Percentiles rank a stretch among this genome's conserved stretches.
phyloP scores from a whole-genome alignment of 2,329 filamentous ascomycete genomes.

The Hansfordia pulvinata region DNA sequence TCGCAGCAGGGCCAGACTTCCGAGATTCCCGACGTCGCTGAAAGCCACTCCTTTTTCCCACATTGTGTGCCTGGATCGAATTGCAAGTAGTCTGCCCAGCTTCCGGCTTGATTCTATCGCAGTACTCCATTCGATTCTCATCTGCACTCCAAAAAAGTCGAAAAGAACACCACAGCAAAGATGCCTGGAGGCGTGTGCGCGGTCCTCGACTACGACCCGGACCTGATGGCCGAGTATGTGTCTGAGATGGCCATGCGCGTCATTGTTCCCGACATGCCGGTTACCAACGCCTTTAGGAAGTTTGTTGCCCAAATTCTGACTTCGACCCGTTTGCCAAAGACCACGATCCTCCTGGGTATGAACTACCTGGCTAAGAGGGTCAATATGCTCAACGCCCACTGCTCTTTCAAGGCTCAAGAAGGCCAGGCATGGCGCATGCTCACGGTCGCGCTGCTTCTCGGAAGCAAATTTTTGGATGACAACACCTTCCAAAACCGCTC shows the following conservation, averaged over 20 bases:
- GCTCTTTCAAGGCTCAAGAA: constrained; percentile 42
- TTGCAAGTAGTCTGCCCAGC: too few species aligned
- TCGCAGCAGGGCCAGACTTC: too few species aligned
- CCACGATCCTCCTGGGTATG: constrained; percentile 80
- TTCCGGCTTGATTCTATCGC: too few species aligned
- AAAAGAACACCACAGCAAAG: too few species aligned
- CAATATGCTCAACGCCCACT: constrained; percentile 51
- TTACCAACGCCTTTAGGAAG: constrained; percentile 70
- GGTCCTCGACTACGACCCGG: constrained; percentile 93
- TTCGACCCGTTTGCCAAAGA: constrained; percentile 78
- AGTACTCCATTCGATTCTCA: too few species aligned
- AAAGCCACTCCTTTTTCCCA: too few species aligned
- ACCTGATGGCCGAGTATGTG: constrained; percentile 90
- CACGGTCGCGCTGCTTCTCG: constrained; percentile 71
- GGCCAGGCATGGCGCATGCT: constrained; percentile 79
- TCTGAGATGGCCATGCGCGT: constrained; percentile 66
- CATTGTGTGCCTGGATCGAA: too few species aligned
- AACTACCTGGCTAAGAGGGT: constrained; percentile 79
- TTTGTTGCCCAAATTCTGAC: constrained; percentile 85
- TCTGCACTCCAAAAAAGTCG: too few species aligned
- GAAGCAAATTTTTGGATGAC: constrained; percentile 92
- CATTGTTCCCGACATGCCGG: constrained; percentile 33
- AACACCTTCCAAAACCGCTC: constrained; percentile 97
- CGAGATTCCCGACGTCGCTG: too few species aligned
- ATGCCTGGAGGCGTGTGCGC: constrained; percentile 79